These are phyloP conservation scores for Debaryomyces fabryi DNA, from an alignment of 1,139 yeast species.

Conservation along the genomic window DNA sequence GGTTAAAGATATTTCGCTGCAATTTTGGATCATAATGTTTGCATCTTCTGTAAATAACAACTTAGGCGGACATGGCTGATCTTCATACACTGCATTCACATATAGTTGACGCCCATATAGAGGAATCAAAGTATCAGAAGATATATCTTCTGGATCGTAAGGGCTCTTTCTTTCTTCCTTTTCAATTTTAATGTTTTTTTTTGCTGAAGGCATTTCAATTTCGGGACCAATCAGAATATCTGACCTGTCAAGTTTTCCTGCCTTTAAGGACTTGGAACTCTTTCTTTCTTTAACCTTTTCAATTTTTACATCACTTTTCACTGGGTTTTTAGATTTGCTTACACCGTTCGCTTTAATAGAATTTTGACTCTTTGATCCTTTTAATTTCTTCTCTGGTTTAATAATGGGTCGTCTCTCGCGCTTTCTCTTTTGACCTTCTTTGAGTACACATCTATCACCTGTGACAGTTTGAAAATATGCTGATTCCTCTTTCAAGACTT, in stretches of 20 bases:
- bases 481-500: conserved; percentile 29
- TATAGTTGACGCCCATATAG: conserved; percentile 39
- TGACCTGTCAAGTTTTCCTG: background rate
- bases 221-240: background rate
- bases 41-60: conserved; percentile 24
- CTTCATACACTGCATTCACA: conserved; percentile 26
- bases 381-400: background rate
- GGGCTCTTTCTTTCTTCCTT: conserved; percentile 31
- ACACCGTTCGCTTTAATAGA: background rate
- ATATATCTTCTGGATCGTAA: conserved; percentile 43
- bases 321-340: background rate
- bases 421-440: conserved; percentile 37
- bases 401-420: conserved; percentile 17
- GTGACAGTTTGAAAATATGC: conserved; percentile 43
- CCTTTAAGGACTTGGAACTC: background rate
- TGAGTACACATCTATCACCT: conserved; percentile 35
- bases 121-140: conserved; percentile 36
- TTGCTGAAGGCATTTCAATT: background rate
- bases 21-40: conserved; percentile 17
- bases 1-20: conserved; percentile 20
- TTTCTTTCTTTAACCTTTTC: background rate
- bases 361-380: background rate
- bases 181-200: conserved; percentile 19
- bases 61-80: conserved; percentile 26
- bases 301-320: background rate